Evolutionary conservation across 306 rosid species (phyloP).

Genomic region (Begonia fuchsioides): DNA sequence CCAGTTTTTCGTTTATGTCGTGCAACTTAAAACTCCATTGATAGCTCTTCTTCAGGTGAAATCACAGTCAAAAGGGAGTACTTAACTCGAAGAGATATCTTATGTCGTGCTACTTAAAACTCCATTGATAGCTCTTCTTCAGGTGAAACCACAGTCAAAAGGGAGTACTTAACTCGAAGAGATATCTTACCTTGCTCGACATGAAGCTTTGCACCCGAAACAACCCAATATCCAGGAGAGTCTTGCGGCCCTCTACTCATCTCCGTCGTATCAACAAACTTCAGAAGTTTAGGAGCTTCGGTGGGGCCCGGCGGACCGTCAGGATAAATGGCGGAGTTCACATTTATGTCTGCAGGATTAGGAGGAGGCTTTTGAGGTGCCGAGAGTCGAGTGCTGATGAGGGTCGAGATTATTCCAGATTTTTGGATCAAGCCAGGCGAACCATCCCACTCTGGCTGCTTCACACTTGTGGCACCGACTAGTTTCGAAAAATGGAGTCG

Average conservation of each 20-base stretch:
- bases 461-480: conserved; percentile 19
- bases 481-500: conserved; percentile 51
- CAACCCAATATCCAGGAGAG: conserved; percentile 81
- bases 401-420: conserved; percentile 70
- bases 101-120: conserved; percentile 3
- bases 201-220: conserved; percentile 64
- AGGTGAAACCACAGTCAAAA: conserved; percentile 39
- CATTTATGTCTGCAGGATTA: conserved; percentile 44
- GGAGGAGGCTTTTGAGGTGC: conserved; percentile 49
- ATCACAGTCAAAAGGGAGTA: conserved; percentile 55
- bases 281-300: conserved; percentile 54
- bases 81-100: conserved; percentile 68
- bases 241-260: conserved; percentile 93
- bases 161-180: conserved; percentile 65
- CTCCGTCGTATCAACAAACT: conserved; percentile 88
- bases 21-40: no score
- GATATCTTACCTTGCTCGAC: conserved; percentile 79
- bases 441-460: conserved; percentile 45
- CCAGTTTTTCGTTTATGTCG: not conserved
- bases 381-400: conserved; percentile 60
- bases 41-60: conserved; percentile 46
- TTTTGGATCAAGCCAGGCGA: conserved; percentile 61
- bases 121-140: conserved; percentile 34
- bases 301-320: conserved; percentile 71
- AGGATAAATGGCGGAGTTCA: conserved; percentile 78